Base-by-base conservation (phyloP, 371 early-diverging fungal species). In the Mortierella sp. region DNA sequence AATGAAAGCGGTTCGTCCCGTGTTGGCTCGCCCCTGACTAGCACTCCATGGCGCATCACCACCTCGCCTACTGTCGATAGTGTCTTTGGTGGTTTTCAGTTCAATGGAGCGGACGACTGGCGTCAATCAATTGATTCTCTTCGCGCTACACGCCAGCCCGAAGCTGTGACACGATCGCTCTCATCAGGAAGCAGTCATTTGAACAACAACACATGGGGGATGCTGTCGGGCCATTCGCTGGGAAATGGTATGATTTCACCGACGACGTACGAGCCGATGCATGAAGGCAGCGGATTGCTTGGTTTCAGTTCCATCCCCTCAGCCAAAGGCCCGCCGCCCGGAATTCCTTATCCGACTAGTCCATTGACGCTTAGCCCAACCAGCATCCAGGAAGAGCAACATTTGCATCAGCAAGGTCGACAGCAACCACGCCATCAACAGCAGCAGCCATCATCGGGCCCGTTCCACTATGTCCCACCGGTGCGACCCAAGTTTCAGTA, bases 231-330 rank as follows among this genome's bases (percentile, higher is more conserved):
- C 25, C 57, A 59, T 29, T 56, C 64, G 9, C 55, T 75, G 61
- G 76, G 76, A 7, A 75, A 75, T 61, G 76, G 76, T 30, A 56
- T 59, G 61, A 75, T 75, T 26, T 75, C 76, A 15, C 71, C 71
- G 11, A 63, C 67, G 0, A 51, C 64, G 3, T 71, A 51, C 37
- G 70, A 70, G 47, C 52, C 70, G n/a, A n/a, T n/a, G n/a, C 63
- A 52, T 45, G 68, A 70, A 21, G 64, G 60, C 14, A 64, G 55
- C n/a, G 16, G 46, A 7, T 30, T 60, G 25, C 37, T n/a, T 29
- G 71, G 75, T 16, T 75, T 66, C 57, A 59, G 55, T 5, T 70
- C 75, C 0, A 66, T 70, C 28, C 66, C 67, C 1, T 37, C 64
- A 25, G 16, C 55, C 26, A 55, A 16, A 18, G 62, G 66, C 51